Evolutionary conservation across 768 basidiomycete genomes (phyloP).

Genomic region (Xerocomus brunneocitrinus): DNA sequence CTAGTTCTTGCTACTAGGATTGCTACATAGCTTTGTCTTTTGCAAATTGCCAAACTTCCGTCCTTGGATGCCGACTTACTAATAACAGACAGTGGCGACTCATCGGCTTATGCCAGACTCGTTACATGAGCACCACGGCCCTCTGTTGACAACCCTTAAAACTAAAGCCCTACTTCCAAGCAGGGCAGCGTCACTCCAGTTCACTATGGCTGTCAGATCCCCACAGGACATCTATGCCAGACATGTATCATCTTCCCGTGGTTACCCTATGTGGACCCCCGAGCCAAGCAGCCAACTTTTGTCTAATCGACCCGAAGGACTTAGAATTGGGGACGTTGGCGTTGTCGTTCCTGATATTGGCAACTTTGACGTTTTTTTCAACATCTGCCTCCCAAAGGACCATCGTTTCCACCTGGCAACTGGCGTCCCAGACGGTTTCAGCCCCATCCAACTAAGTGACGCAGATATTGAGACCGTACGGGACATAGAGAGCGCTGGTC

Average conservation of each 20-base stretch:
- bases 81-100: constrained; percentile 7
- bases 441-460: constrained; percentile 19
- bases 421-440: constrained; percentile 29
- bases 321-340: constrained; percentile 38
- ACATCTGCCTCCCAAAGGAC: constrained; percentile 33
- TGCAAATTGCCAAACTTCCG: neutral
- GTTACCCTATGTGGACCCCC: constrained; percentile 36
- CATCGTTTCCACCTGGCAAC: constrained; percentile 14
- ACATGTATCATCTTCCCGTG: constrained; percentile 24
- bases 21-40: constrained; percentile 14
- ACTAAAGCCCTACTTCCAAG: neutral
- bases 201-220: constrained; percentile 20
- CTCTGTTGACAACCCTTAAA: neutral
- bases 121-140: constrained; percentile 10
- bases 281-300: constrained; percentile 26
- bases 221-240: constrained; percentile 26
- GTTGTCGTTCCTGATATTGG: constrained; percentile 32
- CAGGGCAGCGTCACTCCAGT: neutral
- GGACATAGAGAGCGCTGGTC: constrained; percentile 11
- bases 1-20: constrained; percentile 4
- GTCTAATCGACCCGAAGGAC: constrained; percentile 25
- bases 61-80: constrained; percentile 10
- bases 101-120: neutral
- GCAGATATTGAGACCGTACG: constrained; percentile 12
- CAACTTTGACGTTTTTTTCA: constrained; percentile 37